A percentile compares a stretch with the other conserved stretches of the same genome.
Evolutionary conservation across 176 grass and related monocot genomes (phyloP).

Genomic region (Carex kokanica): DNA sequence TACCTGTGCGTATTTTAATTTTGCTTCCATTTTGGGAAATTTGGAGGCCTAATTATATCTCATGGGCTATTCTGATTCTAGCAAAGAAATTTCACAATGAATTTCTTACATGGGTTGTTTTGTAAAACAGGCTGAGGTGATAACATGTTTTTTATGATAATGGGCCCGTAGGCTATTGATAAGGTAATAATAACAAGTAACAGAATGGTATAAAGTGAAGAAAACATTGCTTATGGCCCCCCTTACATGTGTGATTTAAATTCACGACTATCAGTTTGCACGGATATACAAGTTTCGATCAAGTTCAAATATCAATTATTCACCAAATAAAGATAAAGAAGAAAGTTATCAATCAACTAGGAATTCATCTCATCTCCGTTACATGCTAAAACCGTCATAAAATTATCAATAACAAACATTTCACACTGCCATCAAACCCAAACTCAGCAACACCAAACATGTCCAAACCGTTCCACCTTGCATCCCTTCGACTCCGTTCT

Average conservation of each 20-base stretch:
- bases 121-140: no score
- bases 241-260: background rate
- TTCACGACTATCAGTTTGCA: background rate
- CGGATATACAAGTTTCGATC: background rate
- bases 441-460: background rate
- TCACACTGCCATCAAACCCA: slow-evolving; percentile 7
- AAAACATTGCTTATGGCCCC: background rate
- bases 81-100: background rate
- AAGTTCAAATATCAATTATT: slow-evolving; percentile 2
- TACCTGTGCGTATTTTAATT: background rate
- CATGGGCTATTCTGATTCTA: background rate
- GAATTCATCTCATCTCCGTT: slow-evolving; percentile 2
- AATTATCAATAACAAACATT: background rate
- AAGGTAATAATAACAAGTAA: background rate
- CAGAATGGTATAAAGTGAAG: background rate
- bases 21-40: background rate
- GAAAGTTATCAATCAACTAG: slow-evolving; percentile 10
- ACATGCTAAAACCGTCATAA: background rate
- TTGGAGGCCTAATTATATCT: no score
- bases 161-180: no score
- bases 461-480: slow-evolving; percentile 5
- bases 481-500: background rate
- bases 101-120: background rate
- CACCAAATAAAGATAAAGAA: background rate
- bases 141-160: no score